A percentile compares a stretch with the other conserved stretches of the same genome.
These are phyloP conservation scores for Diversispora epigaea DNA, from an alignment of 192 early-diverging fungal species.

Conservation along the genomic window DNA sequence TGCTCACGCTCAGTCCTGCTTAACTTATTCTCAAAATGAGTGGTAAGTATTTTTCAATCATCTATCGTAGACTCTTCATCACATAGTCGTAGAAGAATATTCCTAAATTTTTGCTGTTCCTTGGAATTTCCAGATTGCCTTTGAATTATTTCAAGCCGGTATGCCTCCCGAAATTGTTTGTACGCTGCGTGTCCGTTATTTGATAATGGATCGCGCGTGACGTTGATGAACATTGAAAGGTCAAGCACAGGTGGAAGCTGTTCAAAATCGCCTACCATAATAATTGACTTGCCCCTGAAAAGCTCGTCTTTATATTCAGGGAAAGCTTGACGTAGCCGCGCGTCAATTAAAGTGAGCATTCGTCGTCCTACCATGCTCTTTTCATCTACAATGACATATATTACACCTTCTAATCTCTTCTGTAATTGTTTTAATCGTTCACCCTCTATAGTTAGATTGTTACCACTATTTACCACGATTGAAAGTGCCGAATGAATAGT, in stretches of 20 bases:
- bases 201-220: neutral
- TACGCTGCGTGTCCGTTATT: neutral
- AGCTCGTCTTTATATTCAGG: neutral
- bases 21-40: too few relatives aligned
- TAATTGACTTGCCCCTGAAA: neutral
- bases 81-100: too few relatives aligned
- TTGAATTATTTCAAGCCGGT: neutral
- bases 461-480: neutral
- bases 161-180: neutral
- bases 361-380: neutral
- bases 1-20: too few relatives aligned
- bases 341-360: neutral
- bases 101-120: neutral
- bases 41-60: too few relatives aligned
- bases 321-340: too few relatives aligned
- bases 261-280: neutral
- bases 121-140: neutral
- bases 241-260: neutral
- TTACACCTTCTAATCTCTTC: neutral
- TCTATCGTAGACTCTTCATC: neutral
- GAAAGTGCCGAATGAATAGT: neutral
- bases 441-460: neutral
- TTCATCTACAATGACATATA: neutral
- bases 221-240: neutral
- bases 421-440: neutral